Evolutionary conservation across 805 yeast genomes (phyloP), one percentile per base, ranked within the genome.

Genomic region (Kodamaea lidongshanica): DNA sequence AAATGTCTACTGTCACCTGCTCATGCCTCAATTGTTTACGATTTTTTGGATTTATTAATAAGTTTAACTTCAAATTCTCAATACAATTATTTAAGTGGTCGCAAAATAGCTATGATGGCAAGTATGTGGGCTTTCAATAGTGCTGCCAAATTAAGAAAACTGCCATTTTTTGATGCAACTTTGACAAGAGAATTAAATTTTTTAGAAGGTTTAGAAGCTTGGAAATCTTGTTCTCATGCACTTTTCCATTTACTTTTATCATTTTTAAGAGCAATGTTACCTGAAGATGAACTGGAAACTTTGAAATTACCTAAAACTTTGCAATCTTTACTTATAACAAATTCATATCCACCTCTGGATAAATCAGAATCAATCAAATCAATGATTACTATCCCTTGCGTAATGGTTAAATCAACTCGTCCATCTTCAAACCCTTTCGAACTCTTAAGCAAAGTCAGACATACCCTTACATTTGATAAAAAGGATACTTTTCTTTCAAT

Each of bases 1-100:
- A 77, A 76, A 38, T 82, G 94, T 54, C 63, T 85, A 13, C 71
- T 80, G 2, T 78, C 92, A 0, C 85, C 92, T 2, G 79, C 89
- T 4, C 95, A 86, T 56, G 94, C 95, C 0, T 79, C 92, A 2
- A 84, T 88, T 4, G 89, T 84, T 4, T 84, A 83, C 52, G 94
- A 84, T 50, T 88, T 86, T 46, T 71, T 86, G 44, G 95, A 87
- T 48, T 65, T 87, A 19, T 58, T 88, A 25, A 82, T 85, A 7
- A 70, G 86, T 7, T 57, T 87, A 23, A 77, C 94, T 0, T 75
- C 94, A 7, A 82, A 85, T 54, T 76, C 94, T 3, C 80, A 77
- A 44, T 73, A 76, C 23, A 85, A 86, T 46, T 76, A 80, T 46
- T 59, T 87, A 65, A 75, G 83, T 46, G 94, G 92, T 1, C 67